Evolutionary conservation across 192 early-diverging fungal species (phyloP), one percentile per base, ranked within the genome.

Genomic region (Coemansia sp.): DNA sequence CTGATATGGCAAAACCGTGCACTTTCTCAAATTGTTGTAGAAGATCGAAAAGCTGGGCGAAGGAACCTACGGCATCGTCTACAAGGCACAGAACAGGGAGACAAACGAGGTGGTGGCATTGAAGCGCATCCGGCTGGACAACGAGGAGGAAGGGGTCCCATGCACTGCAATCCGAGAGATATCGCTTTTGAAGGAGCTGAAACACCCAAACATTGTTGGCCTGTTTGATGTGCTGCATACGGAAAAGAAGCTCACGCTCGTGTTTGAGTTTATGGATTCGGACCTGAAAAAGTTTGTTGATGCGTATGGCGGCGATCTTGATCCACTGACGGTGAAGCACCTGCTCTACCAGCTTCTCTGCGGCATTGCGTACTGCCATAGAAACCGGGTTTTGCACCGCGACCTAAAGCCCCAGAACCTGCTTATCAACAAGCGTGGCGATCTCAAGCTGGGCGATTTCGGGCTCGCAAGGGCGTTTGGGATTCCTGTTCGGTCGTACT

Each of bases 221-320:
- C 84, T 99, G 32, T 95, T 97, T 73, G 96, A 99, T 84, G 96
- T 99, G 41, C 75, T 92, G 64, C 96, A 99, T 73, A 98, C 95
- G 14, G 96, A 99, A 73, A 94, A 95, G 83, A 98, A 95, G 81
- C 78, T 99, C 54, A 98, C 94, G 34, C 86, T 99, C 58, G 95
- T 99, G 32, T 99, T 99, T 85, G 98, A 99, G 79, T 98, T 91
- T 75, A 81, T 99, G 85, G 96, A 99, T 79, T 94, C 93, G 45
- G 98, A 99, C 78, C 82, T 99, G 74, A 99, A 99, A 69, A 99
- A 99, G 87, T 99, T 93, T 74, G 83, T 98, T 74, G 96, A 99
- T 77, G 87, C 86, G 3, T 90, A 88, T 64, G 87, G 89, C 38
- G 91, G 91, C 36, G 90, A 94, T 57, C 85, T 93, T 62, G 91